phyloP scores from a whole-genome alignment of 805 yeast genomes.

The Torulaspora delbrueckii region DNA sequence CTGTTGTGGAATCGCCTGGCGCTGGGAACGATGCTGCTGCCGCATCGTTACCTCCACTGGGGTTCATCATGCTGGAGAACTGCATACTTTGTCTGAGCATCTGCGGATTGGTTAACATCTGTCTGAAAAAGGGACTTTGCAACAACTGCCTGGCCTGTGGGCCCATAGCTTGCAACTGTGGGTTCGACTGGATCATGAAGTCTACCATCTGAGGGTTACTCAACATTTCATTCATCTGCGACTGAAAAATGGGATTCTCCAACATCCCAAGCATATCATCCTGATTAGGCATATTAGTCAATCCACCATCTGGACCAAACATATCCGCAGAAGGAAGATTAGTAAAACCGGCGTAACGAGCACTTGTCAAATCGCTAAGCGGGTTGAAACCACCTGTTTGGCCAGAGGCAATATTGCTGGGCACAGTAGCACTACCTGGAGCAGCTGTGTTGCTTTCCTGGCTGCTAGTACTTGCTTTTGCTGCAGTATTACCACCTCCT shows the following conservation, averaged over 20 bases:
- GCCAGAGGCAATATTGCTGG: constrained; percentile 83
- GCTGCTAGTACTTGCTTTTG: constrained; percentile 25
- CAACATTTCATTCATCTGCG: constrained; percentile 74
- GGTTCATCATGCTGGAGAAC: constrained; percentile 53
- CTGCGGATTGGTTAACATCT: constrained; percentile 77
- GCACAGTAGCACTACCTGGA: constrained; percentile 40
- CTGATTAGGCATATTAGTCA: constrained; percentile 57
- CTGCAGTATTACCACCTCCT: constrained; percentile 19
- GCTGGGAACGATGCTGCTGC: constrained; percentile 43
- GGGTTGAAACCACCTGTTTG: constrained; percentile 79
- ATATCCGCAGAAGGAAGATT: constrained; percentile 81
- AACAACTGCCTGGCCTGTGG: constrained; percentile 84
- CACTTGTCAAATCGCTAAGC: constrained; percentile 87
- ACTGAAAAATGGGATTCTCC: constrained; percentile 76
- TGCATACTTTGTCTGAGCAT: constrained; percentile 78
- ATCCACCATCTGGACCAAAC: constrained; percentile 95
- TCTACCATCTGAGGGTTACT: constrained; percentile 87
- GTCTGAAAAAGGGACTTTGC: constrained; percentile 78
- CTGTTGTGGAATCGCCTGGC: constrained; percentile 39
- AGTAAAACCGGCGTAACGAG: constrained; percentile 85
- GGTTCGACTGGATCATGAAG: constrained; percentile 72
- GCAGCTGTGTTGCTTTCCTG: constrained; percentile 19
- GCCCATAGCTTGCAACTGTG: constrained; percentile 80
- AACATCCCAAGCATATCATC: constrained; percentile 71
- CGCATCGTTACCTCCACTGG: constrained; percentile 34